Base-by-base conservation (phyloP, 2,329 filamentous ascomycete species). In the Venturia oleaginea region DNA sequence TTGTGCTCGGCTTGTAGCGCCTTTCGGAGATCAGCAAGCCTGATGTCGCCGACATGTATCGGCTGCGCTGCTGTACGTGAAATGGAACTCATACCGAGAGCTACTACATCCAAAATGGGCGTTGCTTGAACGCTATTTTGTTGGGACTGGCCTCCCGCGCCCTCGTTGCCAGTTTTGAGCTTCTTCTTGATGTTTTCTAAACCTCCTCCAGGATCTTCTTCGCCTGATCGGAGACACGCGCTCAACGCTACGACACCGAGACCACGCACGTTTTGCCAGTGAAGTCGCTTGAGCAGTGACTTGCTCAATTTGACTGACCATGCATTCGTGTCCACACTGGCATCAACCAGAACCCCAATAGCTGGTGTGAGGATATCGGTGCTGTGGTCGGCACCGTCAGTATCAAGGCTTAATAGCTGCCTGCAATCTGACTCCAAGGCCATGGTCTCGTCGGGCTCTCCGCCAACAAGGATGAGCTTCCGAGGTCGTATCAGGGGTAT, bases 261-360 rank as follows among this genome's bases (percentile, higher is more conserved):
- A 2, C 90, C 92, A 64, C 91, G 87, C 30, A 97, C 92, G 65
- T 91, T 92, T 77, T 97, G 94, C 94, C 94, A 97, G 72, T 90
- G 91, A 66, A 99, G 82, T 69, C 89, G 89, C 76, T 91, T 91
- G 66, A 96, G 89, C 24, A 99, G 84, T 55, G 84, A 80, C 69
- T 93, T 90, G 60, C 91, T 92, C 22, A 99, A 83, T 75, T 92
- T 96, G 66, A 99, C 90, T 30, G 90, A 88, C 94, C 95, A 99
- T 4, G 94, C 92, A 73, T 97, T 97, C 5, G 93, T 97, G 73
- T 99, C 94, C 51, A 97, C 93, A 71, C 92, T 97, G 15, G 93
- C 94, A 74, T 99, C 88, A 51, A 99, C 83, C 17, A 82, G 79
- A 40, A 83, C 80, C 30, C 92, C 92, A n/a, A 90, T 80, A 11